Evolutionary conservation across 208 protist genomes (phyloP).

Genomic region (Vickermania ingenoplastis): DNA sequence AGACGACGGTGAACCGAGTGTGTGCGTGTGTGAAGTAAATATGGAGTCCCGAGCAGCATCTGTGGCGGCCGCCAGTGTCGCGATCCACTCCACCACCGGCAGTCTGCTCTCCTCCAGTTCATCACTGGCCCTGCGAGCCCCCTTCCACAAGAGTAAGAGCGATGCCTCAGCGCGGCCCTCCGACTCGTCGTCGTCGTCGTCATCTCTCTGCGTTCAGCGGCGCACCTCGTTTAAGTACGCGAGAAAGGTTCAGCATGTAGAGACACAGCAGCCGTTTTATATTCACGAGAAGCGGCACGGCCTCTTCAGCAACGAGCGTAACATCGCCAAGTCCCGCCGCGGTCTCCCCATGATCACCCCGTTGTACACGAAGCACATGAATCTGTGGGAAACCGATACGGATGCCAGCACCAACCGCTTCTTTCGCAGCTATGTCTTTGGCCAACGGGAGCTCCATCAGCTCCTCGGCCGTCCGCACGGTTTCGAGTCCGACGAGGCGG

Average conservation of each 20-base stretch:
- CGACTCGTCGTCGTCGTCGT: too few relatives aligned
- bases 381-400: constrained; percentile 83
- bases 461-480: constrained; percentile 63
- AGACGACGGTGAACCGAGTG: too few relatives aligned
- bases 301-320: constrained; percentile 73
- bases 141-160: too few relatives aligned
- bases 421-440: constrained; percentile 70
- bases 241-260: constrained; percentile 59
- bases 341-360: constrained; percentile 68
- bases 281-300: constrained; percentile 83
- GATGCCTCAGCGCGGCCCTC: too few relatives aligned
- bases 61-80: too few relatives aligned
- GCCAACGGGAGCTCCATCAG: constrained; percentile 65
- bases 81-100: too few relatives aligned
- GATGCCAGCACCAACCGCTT: constrained; percentile 78
- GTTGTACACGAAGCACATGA: constrained; percentile 74
- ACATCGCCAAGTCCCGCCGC: constrained; percentile 56
- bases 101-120: too few relatives aligned
- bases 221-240: constrained; percentile 86
- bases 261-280: constrained; percentile 73
- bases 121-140: too few relatives aligned
- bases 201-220: too few relatives aligned
- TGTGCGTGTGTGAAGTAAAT: too few relatives aligned
- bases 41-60: too few relatives aligned
- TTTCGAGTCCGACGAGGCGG: constrained; percentile 52